Evolutionary conservation across 495 filamentous ascomycete species (phyloP), one percentile per base, ranked within the genome.

Genomic region (Penicillium cinerascens): DNA sequence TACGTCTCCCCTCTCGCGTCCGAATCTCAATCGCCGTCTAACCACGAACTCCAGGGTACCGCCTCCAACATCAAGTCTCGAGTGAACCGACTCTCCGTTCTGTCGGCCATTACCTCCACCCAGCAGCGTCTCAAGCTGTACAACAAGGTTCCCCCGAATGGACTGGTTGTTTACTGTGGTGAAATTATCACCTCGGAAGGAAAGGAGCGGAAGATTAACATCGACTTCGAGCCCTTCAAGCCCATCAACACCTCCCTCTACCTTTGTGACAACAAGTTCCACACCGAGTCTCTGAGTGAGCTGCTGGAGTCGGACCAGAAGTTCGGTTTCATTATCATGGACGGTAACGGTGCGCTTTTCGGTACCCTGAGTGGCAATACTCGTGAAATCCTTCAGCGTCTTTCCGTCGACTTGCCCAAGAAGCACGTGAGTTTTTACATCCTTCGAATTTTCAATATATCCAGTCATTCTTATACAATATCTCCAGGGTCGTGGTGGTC

Each of bases 261-360:
- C 70, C 85, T 98, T 23, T 98, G 93, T 77, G 93, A 98, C 79
- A 98, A 98, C 78, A 98, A 98, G 65, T 98, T 98, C 77, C 93
- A 98, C 68, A 98, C 93, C 33, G 93, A 98, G 69, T 92, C 93
- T 6, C 77, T 98, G 54, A 92, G 89, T 51, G 93, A 98, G 77
- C 82, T 98, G 52, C 84, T 98, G 42, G 93, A 97, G 73, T 96
- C 92, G 5, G 93, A 98, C 70, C 92, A 95, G 77, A 96, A 95
- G 74, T 98, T 98, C 64, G 93, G 93, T 33, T 98, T 98, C 71
- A 98, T 98, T 65, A 83, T 98, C 72, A 98, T 98, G 95, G 93
- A 97, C 65, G 93, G 93, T 75, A 97, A 97, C 71, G 93, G 93
- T 53, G 88, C 93, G 5, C 83, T 98, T 20, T 98, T 98, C 65